Evolutionary conservation across 139 green algal genomes (phyloP).

Genomic region (Chloropicon primus): DNA sequence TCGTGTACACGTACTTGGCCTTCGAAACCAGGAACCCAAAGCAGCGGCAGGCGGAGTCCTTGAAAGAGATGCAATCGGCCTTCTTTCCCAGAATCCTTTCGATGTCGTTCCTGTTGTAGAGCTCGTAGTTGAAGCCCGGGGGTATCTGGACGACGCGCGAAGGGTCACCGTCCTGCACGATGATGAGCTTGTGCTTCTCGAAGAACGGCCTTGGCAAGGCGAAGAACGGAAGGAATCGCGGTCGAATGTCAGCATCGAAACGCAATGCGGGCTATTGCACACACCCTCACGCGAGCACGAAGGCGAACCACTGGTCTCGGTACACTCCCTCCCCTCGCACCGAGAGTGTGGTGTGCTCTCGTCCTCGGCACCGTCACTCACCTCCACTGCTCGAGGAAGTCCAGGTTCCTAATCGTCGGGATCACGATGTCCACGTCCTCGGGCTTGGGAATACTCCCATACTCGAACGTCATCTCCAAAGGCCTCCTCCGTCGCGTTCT

Average conservation of each 20-base stretch:
- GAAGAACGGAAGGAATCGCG: neutral
- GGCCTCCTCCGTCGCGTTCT: neutral
- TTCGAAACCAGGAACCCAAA: constrained; percentile 90
- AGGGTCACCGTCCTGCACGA: constrained; percentile 80
- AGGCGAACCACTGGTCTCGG: too few relatives aligned
- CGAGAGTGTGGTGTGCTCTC: too few relatives aligned
- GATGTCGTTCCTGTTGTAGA: constrained; percentile 91
- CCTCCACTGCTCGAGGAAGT: constrained; percentile 24
- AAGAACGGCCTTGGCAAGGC: constrained; percentile 63
- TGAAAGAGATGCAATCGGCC: constrained; percentile 90
- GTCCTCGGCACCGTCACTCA: too few relatives aligned
- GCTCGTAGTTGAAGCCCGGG: constrained; percentile 79
- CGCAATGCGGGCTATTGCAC: too few relatives aligned
- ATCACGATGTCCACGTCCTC: constrained; percentile 71
- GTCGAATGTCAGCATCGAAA: neutral
- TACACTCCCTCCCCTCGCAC: too few relatives aligned
- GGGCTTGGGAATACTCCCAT: neutral
- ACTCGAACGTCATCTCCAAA: neutral
- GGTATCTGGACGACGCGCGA: constrained; percentile 59
- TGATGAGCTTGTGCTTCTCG: constrained; percentile 77
- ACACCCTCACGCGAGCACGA: too few relatives aligned
- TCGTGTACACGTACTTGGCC: constrained; percentile 93
- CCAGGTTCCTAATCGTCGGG: constrained; percentile 63
- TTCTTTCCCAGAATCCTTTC: constrained; percentile 87
- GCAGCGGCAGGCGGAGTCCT: constrained; percentile 84